These are phyloP conservation scores for Lepidopterella palustris DNA, from an alignment of 495 filamentous ascomycete species.

Conservation along the genomic window DNA sequence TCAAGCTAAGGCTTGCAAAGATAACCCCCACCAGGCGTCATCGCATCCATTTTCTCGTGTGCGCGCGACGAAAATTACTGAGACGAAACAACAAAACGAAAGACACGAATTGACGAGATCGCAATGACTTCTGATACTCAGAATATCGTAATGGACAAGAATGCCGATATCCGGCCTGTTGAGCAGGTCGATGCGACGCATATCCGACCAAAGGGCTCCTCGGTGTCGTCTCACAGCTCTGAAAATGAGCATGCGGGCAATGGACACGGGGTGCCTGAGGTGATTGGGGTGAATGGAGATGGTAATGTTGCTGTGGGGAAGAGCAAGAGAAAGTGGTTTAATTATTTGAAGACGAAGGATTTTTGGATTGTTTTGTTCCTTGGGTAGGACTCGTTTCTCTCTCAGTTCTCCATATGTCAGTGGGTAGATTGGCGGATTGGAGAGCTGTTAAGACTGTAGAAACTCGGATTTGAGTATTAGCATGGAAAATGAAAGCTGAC, in stretches of 20 bases:
- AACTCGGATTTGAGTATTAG: neutral
- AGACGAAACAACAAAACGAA: neutral
- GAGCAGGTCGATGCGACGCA: conserved; percentile 21
- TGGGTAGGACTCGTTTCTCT: no score
- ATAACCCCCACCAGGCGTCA: neutral
- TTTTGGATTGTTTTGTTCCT: conserved; percentile 79
- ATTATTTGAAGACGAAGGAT: conserved; percentile 73
- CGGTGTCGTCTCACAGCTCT: conserved; percentile 16
- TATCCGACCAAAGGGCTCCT: conserved; percentile 29
- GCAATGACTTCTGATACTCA: conserved; percentile 14
- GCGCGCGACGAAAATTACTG: neutral
- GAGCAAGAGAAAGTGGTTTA: conserved; percentile 57
- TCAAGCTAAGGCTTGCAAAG: neutral
- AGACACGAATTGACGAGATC: neutral
- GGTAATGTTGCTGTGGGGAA: conserved; percentile 32
- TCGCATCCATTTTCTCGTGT: neutral
- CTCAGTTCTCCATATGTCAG: conserved; percentile 22
- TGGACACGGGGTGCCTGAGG: conserved; percentile 29
- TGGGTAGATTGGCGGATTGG: neutral
- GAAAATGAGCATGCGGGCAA: conserved; percentile 15
- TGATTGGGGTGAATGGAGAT: conserved; percentile 6
- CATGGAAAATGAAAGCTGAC: no score
- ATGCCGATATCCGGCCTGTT: conserved; percentile 21
- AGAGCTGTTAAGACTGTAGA: neutral
- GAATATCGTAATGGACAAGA: conserved; percentile 15